Base-by-base conservation (phyloP, 2,329 filamentous ascomycete genomes). In the Verticillium tricorpus region DNA sequence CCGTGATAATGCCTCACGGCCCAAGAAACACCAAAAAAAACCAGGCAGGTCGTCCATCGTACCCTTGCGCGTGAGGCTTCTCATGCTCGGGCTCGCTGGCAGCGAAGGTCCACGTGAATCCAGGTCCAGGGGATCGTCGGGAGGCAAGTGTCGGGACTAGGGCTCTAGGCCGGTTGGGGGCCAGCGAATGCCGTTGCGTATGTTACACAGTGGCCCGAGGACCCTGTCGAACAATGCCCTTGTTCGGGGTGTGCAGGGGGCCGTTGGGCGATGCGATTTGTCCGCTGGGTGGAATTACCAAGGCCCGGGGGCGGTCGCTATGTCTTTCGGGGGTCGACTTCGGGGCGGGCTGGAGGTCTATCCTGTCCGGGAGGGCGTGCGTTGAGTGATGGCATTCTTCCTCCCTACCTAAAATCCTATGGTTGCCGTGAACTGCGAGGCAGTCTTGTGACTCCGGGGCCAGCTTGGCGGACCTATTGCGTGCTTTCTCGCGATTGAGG, bases 201-300 rank as follows among this genome's bases (percentile, higher is more conserved):
- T 31, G 28, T 31, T 45, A 39, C 50, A 59, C 58, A 59, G 58
- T 59, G 58, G 58, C 28, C 25, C 39, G 45, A 59, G 31, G 58
- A 59, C 58, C 58, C 58, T 59, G 58, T 59, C 58, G 37, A 52
- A 59, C 40, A 35, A 59, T 22, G 58, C 28, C 58, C 58, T 55
- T 59, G 58, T 52, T 45, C n/a, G 15, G 12, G 39, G 22, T 5
- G 8, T 15, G 19, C 35, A 34, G 57, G 28, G 25, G 25, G 17
- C 39, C 22, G 40, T 19, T 54, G 32, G 11, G 45, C 31, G 40
- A 54, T 37, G 58, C 31, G 58, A 59, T 59, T 59, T 52, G 40
- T 14, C 22, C 40, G 8, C 6, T 40, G 58, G 45, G 40, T 58
- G 56, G n/a, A 39, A 45, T 58, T n/a, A n/a, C 40, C 19, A 19